Evolutionary conservation across 345 rosid genomes (phyloP), one percentile per base, ranked within the genome.

Genomic region (Combretum micranthum): DNA sequence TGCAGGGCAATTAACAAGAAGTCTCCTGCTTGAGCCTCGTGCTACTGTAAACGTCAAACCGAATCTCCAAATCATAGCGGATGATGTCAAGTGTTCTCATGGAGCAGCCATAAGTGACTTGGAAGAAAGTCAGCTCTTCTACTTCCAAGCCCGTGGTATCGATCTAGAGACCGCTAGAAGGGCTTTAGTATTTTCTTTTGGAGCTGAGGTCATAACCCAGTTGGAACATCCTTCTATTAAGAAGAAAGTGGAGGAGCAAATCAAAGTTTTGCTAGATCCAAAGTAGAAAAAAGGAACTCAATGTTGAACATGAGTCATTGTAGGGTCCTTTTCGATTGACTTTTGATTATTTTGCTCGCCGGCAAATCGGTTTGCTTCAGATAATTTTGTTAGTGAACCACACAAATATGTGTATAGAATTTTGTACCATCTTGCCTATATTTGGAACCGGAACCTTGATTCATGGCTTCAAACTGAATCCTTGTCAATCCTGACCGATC

Each of bases 31-130:
- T 20, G 88, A 87, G 65, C 96, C 94, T 4, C 87, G 85, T 23
- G 97, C 96, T 4, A 85, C 99, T 0, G 94, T 85, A 55, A 93
- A 89, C 64, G 59, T 93, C 17, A 93, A 93, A 70, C 99, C 97
- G 44, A 93, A 93, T 63, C 92, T 93, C 59, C 96, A 93, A 78
- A 93, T 86, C 49, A 79, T 93, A 57, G 96, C 99, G 0, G 87
- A 93, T 12, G 91, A 89, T 46, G 97, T 93, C 13, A 89, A 85
- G 68, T 93, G 97, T 76, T 87, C 97, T 12, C 97, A 93, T 15
- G 99, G 97, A 67, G 97, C 97, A 72, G 99, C 99, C 0, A 87
- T 85, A 53, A 85, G 94, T 22, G 97, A 89, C 74, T 77, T 89
- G 0, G 99, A 93, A 68, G 91, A 86, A 49, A 77, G 83, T 71